phyloP scores from a whole-genome alignment of 2,329 filamentous ascomycete genomes.

The Stagonosporopsis tanaceti region DNA sequence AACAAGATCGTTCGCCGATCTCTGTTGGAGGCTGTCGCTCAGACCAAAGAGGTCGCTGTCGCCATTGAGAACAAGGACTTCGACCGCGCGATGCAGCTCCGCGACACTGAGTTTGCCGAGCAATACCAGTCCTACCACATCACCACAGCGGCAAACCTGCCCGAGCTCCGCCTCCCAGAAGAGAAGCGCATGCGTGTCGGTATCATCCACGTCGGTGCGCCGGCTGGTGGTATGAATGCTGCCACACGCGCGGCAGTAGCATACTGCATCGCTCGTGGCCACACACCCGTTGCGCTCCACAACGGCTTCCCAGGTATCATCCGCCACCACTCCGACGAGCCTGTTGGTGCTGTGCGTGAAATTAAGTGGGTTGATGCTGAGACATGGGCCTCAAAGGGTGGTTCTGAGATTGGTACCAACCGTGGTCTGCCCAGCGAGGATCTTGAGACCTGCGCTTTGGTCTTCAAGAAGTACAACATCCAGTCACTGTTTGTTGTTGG shows the following conservation, averaged over 20 bases:
- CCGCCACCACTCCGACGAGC: conserved; percentile 85
- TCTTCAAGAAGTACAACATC: conserved; percentile 86
- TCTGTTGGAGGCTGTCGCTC: conserved; percentile 84
- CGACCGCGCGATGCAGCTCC: conserved; percentile 82
- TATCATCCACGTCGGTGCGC: conserved; percentile 95
- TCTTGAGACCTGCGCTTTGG: conserved; percentile 80
- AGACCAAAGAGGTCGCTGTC: conserved; percentile 83
- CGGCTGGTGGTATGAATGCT: conserved; percentile 97
- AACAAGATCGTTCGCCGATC: conserved; percentile 96
- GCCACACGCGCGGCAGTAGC: conserved; percentile 92
- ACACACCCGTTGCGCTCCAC: conserved; percentile 90
- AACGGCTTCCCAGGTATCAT: conserved; percentile 96
- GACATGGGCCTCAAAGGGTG: conserved; percentile 93
- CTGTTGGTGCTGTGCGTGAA: conserved; percentile 80
- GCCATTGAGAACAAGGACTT: conserved; percentile 89
- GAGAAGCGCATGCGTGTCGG: conserved; percentile 90
- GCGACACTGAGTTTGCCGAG: conserved; percentile 92
- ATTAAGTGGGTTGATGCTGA: conserved; percentile 95
- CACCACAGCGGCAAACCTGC: conserved; percentile 82
- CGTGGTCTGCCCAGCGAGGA: conserved; percentile 89
- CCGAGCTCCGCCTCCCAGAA: conserved; percentile 71
- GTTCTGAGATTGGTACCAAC: conserved; percentile 98
- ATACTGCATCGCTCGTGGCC: conserved; percentile 90
- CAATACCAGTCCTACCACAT: conserved; percentile 91
- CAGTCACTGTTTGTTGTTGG: conserved; percentile 92